phyloP scores from a whole-genome alignment of 352 stramenopile genomes.

The Peronospora farinosa region DNA sequence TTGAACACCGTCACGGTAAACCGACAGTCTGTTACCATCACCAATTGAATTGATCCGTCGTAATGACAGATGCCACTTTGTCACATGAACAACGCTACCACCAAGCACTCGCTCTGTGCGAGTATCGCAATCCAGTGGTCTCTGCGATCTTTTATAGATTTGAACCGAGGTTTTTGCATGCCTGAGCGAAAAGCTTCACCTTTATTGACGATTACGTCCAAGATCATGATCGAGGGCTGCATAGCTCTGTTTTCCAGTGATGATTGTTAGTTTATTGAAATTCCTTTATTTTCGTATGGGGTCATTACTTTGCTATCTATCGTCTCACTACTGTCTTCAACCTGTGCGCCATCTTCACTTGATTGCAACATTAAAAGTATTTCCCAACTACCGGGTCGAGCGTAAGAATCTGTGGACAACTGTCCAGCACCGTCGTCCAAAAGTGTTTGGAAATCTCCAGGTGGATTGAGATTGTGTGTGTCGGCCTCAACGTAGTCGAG shows the following conservation, averaged over 20 bases:
- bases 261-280: neutral
- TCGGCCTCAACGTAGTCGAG: neutral
- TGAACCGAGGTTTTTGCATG: too few species aligned
- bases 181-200: too few species aligned
- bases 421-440: constrained; percentile 20
- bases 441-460: constrained; percentile 11
- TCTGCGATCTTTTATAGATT: neutral
- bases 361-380: constrained; percentile 5
- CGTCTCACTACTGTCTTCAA: neutral
- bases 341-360: neutral
- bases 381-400: constrained; percentile 12
- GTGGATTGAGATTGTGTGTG: neutral
- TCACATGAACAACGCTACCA: neutral
- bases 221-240: too few species aligned
- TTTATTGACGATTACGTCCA: too few species aligned
- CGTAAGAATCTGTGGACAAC: constrained; percentile 19
- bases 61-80: neutral
- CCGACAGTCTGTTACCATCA: too few species aligned
- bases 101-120: neutral
- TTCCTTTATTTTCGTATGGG: neutral
- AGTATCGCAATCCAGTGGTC: neutral
- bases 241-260: neutral
- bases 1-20: too few species aligned
- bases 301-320: neutral
- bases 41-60: too few species aligned